Evolutionary conservation across 768 basidiomycete genomes (phyloP).

Genomic region (Boletus patriciae): DNA sequence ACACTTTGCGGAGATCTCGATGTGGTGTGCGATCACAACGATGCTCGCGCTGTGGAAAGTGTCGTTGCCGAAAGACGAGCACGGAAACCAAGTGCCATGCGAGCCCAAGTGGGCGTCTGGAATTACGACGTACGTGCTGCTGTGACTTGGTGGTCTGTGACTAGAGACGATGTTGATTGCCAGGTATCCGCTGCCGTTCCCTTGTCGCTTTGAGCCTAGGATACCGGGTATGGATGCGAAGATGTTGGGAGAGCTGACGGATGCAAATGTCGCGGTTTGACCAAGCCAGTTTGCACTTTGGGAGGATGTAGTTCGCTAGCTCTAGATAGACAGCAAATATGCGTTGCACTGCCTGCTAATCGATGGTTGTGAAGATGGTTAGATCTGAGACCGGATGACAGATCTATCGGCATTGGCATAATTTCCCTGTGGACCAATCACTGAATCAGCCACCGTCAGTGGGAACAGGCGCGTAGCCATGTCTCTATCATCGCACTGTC

Average conservation of each 20-base stretch:
- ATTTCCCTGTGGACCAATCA: constrained; percentile 13
- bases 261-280: not conserved
- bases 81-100: constrained; percentile 4
- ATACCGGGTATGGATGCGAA: constrained; percentile 7
- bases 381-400: constrained; percentile 13
- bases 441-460: constrained; percentile 14
- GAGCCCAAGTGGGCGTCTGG: constrained; percentile 17
- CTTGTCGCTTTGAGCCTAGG: constrained; percentile 17
- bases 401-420: constrained; percentile 8
- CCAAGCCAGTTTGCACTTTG: too few species aligned
- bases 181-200: constrained; percentile 17
- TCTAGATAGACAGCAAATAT: not conserved
- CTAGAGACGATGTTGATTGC: not conserved
- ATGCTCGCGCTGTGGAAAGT: constrained; percentile 19
- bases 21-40: constrained; percentile 18
- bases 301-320: not conserved
- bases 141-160: not conserved
- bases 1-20: constrained; percentile 16
- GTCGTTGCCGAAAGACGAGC: constrained; percentile 11
- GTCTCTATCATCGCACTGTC: constrained; percentile 17
- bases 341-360: constrained; percentile 4
- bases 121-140: constrained; percentile 11
- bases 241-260: constrained; percentile 12
- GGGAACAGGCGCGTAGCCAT: constrained; percentile 16
- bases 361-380: constrained; percentile 22